phyloP scores from a whole-genome alignment of 306 rosid species.

The Begonia masoniana region DNA sequence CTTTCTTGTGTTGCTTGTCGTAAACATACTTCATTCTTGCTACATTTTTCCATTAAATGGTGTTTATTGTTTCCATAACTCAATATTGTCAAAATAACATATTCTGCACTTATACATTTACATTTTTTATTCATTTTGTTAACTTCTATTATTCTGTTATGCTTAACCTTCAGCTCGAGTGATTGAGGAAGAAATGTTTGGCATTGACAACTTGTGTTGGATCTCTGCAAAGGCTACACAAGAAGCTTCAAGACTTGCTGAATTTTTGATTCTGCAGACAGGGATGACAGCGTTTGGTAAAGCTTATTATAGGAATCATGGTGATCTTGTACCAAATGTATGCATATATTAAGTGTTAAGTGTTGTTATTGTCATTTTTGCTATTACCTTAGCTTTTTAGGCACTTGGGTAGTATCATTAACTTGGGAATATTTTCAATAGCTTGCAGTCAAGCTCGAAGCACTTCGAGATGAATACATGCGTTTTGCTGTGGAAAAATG shows the following conservation, averaged over 20 bases:
- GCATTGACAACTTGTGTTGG: slow-evolving; percentile 91
- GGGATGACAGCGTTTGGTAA: slow-evolving; percentile 99
- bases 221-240: slow-evolving; percentile 78
- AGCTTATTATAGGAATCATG: slow-evolving; percentile 64
- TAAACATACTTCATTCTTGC: too few species aligned
- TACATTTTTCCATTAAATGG: too few species aligned
- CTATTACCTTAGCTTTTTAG: background rate
- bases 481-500: slow-evolving; percentile 80
- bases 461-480: slow-evolving; percentile 88
- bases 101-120: too few species aligned
- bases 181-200: slow-evolving; percentile 95
- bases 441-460: slow-evolving; percentile 91
- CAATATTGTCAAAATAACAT: too few species aligned
- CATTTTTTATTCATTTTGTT: too few species aligned
- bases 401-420: background rate
- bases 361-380: background rate
- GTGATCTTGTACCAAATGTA: slow-evolving; percentile 95
- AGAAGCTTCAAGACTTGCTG: slow-evolving; percentile 78
- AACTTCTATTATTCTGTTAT: too few species aligned
- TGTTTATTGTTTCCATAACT: too few species aligned
- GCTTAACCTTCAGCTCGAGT: slow-evolving; percentile 45
- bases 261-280: slow-evolving; percentile 78
- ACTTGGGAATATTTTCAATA: slow-evolving; percentile 19
- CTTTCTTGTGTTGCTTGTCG: too few species aligned
- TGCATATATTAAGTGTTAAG: background rate